These are phyloP conservation scores for Erysiphe pulchra DNA, from an alignment of 2,329 filamentous ascomycete species.

Conservation along the genomic window DNA sequence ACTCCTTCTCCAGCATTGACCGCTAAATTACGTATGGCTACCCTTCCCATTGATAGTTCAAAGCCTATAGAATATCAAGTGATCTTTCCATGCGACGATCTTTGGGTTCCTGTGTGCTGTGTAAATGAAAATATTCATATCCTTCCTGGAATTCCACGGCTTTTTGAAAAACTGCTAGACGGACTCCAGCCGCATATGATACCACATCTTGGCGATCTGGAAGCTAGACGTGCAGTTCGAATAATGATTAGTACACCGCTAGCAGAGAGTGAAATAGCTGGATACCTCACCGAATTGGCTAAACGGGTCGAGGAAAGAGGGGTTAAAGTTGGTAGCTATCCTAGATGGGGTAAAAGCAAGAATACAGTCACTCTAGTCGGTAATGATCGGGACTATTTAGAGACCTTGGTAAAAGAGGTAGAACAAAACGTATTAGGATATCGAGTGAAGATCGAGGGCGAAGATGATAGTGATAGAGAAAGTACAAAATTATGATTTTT, in stretches of 20 bases:
- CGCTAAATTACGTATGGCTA: slow-evolving; percentile 76
- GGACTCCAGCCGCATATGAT: slow-evolving; percentile 46
- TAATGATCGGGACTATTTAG: slow-evolving; percentile 46
- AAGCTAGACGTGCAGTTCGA: slow-evolving; percentile 55
- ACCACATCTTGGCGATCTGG: slow-evolving; percentile 49
- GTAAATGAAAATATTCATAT: slow-evolving; percentile 91
- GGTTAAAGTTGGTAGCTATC: slow-evolving; percentile 89
- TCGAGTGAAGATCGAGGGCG: slow-evolving; percentile 44
- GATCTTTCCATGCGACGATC: slow-evolving; percentile 50
- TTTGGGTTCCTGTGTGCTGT: slow-evolving; percentile 77
- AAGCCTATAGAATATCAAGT: slow-evolving; percentile 43
- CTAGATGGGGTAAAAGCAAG: slow-evolving; percentile 61
- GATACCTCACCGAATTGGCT: slow-evolving; percentile 59
- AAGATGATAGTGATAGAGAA: slow-evolving; percentile 25
- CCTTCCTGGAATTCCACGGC: slow-evolving; percentile 61
- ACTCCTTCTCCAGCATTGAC: slow-evolving; percentile 49
- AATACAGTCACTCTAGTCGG: slow-evolving; percentile 82
- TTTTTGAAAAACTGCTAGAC: slow-evolving; percentile 58
- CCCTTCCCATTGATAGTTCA: slow-evolving; percentile 50
- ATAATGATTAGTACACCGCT: slow-evolving; percentile 71
- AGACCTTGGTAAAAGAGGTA: slow-evolving; percentile 55
- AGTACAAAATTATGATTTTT: background rate
- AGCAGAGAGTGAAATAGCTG: slow-evolving; percentile 63
- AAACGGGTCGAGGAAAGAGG: slow-evolving; percentile 45
- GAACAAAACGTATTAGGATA: slow-evolving; percentile 49